Base-by-base conservation (phyloP, 23 red algal genomes). In the Agarophyton chilense region DNA sequence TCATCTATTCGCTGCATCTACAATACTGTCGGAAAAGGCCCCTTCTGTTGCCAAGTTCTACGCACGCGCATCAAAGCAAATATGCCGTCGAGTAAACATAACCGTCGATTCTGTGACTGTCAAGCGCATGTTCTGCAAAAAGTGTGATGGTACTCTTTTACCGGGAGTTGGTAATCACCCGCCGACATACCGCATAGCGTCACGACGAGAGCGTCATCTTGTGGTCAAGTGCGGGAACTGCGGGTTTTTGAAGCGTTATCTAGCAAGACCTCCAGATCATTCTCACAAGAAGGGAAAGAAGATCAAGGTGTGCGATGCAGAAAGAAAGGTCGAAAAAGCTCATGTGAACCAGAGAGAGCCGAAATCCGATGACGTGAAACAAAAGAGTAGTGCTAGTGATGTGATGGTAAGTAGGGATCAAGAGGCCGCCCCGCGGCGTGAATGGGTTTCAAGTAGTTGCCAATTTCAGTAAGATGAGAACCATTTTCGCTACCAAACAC, bases 31-130 rank as follows among this genome's bases (percentile, higher is more conserved):
- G 35, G 72, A 79, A 18, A 55, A 52, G n/a, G 51, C 91, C 0
- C 91, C 91, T 7, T 78, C 91, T 3, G 75, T 86, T 14, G 75
- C 91, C n/a, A 78, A 78, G 25, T 61, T 74, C 32, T 85, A 87
- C 91, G 28, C 55, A 3, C 42, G 21, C 38, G 24, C 82, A 13
- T 53, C 74, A 43, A 72, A 72, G 5, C 91, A 94, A 67, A 79
- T 86, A 56, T 75, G 91, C 28, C 80, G 91, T 28, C 91, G 91
- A 35, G 68, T 94, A 26, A 86, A 84, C 66, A 64, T 94, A 33
- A 85, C 63, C 21, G 47, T 74, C 16, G 91, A 94, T 70, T 84
- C 56, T 32, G 36, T 73, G 16, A 79, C 91, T 35, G 74, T 94
- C 66, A 94, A 94, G 61, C 91, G 91, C 1, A 21, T 55, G 17